Conservation (phyloP, 2,329 filamentous ascomycete genomes). For the Aphanocladium album region DNA sequence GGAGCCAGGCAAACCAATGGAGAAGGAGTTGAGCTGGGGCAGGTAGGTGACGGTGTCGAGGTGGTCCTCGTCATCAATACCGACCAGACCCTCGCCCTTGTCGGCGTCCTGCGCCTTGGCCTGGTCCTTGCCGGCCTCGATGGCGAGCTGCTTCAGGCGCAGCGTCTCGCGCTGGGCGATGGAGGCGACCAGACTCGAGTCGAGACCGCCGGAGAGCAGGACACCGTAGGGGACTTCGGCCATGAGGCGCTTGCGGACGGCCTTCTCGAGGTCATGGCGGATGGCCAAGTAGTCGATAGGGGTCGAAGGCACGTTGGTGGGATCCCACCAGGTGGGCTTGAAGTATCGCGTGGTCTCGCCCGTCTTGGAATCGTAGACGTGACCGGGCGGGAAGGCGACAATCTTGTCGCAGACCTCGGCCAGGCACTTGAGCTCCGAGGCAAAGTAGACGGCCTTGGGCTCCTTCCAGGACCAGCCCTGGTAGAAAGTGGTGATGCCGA, state of each 20-base stretch:
- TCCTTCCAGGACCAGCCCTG: constrained; percentile 84
- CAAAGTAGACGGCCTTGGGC: constrained; percentile 86
- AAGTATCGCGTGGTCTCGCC: constrained; percentile 82
- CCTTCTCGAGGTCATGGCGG: constrained; percentile 76
- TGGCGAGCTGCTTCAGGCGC: constrained; percentile 63
- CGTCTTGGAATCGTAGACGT: constrained; percentile 93
- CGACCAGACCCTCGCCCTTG: constrained; percentile 70
- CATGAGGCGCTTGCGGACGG: constrained; percentile 96
- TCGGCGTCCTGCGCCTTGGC: constrained; percentile 49
- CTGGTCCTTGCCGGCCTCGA: constrained; percentile 39
- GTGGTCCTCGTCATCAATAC: constrained; percentile 89
- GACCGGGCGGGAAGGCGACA: constrained; percentile 87
- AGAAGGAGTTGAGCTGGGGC: constrained; percentile 96
- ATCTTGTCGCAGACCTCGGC: constrained; percentile 94
- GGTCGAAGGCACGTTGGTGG: constrained; percentile 67
- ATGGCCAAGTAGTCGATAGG: constrained; percentile 81
- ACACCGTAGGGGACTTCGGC: constrained; percentile 98
- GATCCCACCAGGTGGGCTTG: constrained; percentile 89
- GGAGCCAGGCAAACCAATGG: constrained; percentile 87
- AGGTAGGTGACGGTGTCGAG: constrained; percentile 86
- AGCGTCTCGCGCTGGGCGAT: constrained; percentile 93
- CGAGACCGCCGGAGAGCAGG: constrained; percentile 86
- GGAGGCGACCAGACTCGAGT: constrained; percentile 90
- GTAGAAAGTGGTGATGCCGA: constrained; percentile 96
- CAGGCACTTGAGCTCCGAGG: constrained; percentile 92